Evolutionary conservation across 192 early-diverging fungal species (phyloP).

Genomic region (Podochytrium sp.): DNA sequence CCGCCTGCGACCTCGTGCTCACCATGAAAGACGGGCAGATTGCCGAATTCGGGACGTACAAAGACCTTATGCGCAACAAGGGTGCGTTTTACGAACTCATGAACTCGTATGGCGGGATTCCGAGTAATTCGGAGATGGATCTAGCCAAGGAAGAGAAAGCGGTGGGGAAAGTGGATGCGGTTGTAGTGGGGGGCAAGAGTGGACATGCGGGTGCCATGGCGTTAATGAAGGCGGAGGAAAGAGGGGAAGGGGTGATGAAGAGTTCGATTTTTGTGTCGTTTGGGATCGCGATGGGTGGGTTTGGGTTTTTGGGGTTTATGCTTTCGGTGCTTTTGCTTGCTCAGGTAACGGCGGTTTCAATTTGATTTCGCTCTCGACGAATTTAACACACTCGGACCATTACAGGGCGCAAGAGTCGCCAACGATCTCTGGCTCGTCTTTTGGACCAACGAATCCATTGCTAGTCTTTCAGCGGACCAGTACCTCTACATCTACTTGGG

Average conservation of each 20-base stretch:
- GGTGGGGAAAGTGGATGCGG: background rate
- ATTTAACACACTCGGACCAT: conserved; percentile 64
- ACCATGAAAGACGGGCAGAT: conserved; percentile 70
- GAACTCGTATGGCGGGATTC: conserved; percentile 58
- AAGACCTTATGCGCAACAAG: conserved; percentile 51
- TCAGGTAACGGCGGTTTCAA: no score
- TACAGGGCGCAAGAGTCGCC: conserved; percentile 49
- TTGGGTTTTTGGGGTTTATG: conserved; percentile 6
- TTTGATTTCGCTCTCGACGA: no score
- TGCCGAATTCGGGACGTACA: conserved; percentile 60
- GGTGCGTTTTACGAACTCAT: conserved; percentile 60
- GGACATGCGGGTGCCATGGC: background rate
- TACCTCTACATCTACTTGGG: conserved; percentile 42
- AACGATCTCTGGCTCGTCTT: conserved; percentile 50
- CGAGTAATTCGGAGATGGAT: conserved; percentile 41
- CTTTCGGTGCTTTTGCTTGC: conserved; percentile 39
- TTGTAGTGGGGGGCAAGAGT: no score
- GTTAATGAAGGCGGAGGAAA: conserved; percentile 74
- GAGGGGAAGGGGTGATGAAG: conserved; percentile 61
- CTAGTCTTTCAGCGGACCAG: conserved; percentile 34
- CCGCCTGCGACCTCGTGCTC: conserved; percentile 69
- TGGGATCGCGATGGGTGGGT: conserved; percentile 36
- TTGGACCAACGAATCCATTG: conserved; percentile 37
- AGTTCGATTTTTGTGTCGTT: conserved; percentile 38
- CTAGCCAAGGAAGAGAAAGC: conserved; percentile 11